Evolutionary conservation across 306 rosid genomes (phyloP).

Genomic region (Vicia sativa): DNA sequence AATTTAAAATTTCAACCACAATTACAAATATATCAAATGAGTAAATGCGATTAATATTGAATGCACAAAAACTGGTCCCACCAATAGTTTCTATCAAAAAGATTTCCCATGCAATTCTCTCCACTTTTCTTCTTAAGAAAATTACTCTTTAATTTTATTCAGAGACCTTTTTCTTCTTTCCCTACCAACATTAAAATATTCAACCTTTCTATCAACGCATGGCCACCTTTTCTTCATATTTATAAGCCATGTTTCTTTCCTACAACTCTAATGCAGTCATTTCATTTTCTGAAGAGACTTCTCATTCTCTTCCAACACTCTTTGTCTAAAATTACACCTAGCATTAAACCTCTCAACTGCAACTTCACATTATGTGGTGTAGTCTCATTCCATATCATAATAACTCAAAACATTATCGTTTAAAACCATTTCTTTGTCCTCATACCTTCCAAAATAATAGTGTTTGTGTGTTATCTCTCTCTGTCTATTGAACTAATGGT

Average conservation of each 20-base stretch:
- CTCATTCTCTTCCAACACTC: constrained; percentile 29
- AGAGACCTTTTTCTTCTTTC: no score
- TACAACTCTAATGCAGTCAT: constrained; percentile 35
- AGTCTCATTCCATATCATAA: constrained; percentile 32
- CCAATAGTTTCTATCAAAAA: no score
- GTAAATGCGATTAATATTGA: no score
- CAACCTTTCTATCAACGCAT: constrained; percentile 53
- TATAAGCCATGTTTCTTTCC: constrained; percentile 42
- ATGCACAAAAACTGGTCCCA: no score
- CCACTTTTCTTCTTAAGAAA: no score
- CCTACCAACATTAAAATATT: no score
- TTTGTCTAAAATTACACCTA: constrained; percentile 39
- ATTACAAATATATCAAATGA: no score
- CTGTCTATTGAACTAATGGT: constrained; percentile 48
- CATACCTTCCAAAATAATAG: neutral
- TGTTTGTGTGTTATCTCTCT: constrained; percentile 20
- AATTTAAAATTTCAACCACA: no score
- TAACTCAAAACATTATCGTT: constrained; percentile 20
- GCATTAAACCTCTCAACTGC: constrained; percentile 10
- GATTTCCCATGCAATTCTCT: no score
- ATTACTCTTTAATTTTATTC: no score
- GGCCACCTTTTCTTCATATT: constrained; percentile 59
- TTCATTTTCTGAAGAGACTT: constrained; percentile 31
- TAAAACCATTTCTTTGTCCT: constrained; percentile 33
- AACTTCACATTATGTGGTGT: constrained; percentile 30